Percentiles rank a stretch among this genome's conserved stretches.
Conservation (phyloP, 768 basidiomycete species). For the Floccularia luteovirens region DNA sequence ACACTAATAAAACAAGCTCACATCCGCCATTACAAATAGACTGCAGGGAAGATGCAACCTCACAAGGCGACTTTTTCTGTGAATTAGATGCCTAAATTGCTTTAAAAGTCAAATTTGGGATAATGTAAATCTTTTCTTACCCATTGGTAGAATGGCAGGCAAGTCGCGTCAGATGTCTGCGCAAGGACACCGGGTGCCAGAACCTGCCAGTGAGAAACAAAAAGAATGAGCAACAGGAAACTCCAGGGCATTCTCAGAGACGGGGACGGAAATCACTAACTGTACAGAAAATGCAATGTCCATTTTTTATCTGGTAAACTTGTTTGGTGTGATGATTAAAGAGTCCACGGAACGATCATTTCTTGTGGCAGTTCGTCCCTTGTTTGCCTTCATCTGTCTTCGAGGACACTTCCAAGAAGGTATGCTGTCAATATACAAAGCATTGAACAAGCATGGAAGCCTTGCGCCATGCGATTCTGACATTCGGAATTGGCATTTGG, state of each 20-base stretch:
- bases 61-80: constrained; percentile 37
- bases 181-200: constrained; percentile 11
- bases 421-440: constrained; percentile 13
- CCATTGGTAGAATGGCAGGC: constrained; percentile 33
- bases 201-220: constrained; percentile 11
- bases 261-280: not conserved
- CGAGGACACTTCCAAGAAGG: constrained; percentile 14
- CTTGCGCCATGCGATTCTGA: constrained; percentile 6
- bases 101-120: not conserved
- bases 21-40: constrained; percentile 32
- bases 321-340: constrained; percentile 3
- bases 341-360: constrained; percentile 4
- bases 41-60: constrained; percentile 33
- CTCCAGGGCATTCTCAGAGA: constrained; percentile 14
- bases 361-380: constrained; percentile 21
- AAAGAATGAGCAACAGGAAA: constrained; percentile 13
- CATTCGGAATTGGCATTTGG: no score
- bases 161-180: constrained; percentile 30
- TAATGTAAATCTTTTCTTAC: constrained; percentile 12
- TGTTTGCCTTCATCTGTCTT: constrained; percentile 12
- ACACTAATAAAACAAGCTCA: constrained; percentile 14
- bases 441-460: not conserved
- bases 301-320: no score
- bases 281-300: not conserved
- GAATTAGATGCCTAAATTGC: constrained; percentile 32